These are phyloP conservation scores for Cetraspora pellucida DNA, from an alignment of 192 early-diverging fungal species.

Conservation along the genomic window DNA sequence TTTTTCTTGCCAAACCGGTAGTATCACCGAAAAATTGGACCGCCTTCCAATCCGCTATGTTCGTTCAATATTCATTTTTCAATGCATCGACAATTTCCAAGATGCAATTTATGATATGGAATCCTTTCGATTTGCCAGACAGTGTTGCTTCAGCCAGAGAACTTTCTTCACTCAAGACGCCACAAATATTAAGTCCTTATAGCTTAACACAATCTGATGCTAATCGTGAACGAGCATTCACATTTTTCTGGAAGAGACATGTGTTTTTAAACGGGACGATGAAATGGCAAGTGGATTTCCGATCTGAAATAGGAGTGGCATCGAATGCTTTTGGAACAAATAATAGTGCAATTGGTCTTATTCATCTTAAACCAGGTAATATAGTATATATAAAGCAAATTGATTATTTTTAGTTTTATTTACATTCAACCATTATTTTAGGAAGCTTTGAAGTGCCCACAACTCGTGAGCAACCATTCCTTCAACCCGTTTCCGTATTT, in stretches of 20 bases:
- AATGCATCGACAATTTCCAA: constrained; percentile 23
- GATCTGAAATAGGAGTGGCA: constrained; percentile 8
- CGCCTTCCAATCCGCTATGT: constrained; percentile 22
- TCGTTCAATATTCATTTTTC: constrained; percentile 13
- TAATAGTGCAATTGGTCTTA: constrained; percentile 9
- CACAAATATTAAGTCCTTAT: constrained; percentile 28
- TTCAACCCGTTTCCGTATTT: background rate
- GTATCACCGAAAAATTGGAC: constrained; percentile 16
- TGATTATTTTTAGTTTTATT: background rate
- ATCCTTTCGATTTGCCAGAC: constrained; percentile 13
- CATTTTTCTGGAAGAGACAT: constrained; percentile 12
- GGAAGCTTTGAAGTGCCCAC: constrained; percentile 11
- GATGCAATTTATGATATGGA: constrained; percentile 30
- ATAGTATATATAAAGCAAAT: background rate
- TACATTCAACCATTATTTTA: background rate
- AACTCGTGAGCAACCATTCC: constrained; percentile 1
- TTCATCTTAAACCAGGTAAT: constrained; percentile 28
- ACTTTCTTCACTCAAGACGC: background rate
- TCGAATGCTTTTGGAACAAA: constrained; percentile 16
- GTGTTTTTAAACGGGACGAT: constrained; percentile 2
- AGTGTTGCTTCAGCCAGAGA: background rate
- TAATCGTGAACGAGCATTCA: constrained; percentile 6
- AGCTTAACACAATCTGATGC: background rate
- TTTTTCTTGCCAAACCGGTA: background rate
- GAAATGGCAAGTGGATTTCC: constrained; percentile 25